Conservation (phyloP, 352 stramenopile genomes). For the Phytophthora citricola region DNA sequence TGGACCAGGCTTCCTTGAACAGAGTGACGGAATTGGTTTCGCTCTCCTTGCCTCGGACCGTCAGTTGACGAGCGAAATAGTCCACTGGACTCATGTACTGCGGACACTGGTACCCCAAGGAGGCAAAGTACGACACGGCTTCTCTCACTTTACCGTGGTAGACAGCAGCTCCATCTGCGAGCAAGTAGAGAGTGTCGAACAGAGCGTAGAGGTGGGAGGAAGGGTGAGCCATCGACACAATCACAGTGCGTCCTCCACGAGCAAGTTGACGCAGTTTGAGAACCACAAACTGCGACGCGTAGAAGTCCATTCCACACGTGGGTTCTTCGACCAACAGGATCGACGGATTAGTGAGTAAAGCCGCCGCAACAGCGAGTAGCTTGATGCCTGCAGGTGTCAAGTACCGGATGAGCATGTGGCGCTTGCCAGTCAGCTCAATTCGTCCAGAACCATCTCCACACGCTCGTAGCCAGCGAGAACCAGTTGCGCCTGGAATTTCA, state of each 20-base stretch:
- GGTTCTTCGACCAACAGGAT: conserved; percentile 89
- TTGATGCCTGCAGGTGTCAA: conserved; percentile 65
- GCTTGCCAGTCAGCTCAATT: conserved; percentile 33
- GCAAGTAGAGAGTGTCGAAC: conserved; percentile 68
- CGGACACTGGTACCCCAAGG: conserved; percentile 58
- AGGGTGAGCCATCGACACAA: conserved; percentile 91
- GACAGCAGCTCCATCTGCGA: conserved; percentile 54
- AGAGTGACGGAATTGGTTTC: conserved; percentile 33
- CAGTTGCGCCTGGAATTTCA: conserved; percentile 40
- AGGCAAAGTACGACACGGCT: conserved; percentile 62
- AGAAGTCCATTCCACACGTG: conserved; percentile 69
- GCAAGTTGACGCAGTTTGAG: conserved; percentile 73
- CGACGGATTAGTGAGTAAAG: conserved; percentile 81
- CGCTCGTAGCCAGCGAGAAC: conserved; percentile 20
- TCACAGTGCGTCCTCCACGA: conserved; percentile 82
- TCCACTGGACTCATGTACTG: conserved; percentile 68
- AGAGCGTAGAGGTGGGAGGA: conserved; percentile 66
- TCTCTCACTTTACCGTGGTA: conserved; percentile 66
- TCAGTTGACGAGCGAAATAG: conserved; percentile 69
- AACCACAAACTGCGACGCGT: conserved; percentile 59
- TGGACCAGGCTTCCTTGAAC: conserved; percentile 56
- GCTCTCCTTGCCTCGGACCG: conserved; percentile 36
- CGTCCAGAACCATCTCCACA: conserved; percentile 38
- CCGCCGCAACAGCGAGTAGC: conserved; percentile 82
- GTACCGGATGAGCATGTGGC: conserved; percentile 39